A percentile compares a stretch with the other conserved stretches of the same genome.
These are phyloP conservation scores for Rusavskia elegans DNA, from an alignment of 495 filamentous ascomycete genomes.

Conservation along the genomic window DNA sequence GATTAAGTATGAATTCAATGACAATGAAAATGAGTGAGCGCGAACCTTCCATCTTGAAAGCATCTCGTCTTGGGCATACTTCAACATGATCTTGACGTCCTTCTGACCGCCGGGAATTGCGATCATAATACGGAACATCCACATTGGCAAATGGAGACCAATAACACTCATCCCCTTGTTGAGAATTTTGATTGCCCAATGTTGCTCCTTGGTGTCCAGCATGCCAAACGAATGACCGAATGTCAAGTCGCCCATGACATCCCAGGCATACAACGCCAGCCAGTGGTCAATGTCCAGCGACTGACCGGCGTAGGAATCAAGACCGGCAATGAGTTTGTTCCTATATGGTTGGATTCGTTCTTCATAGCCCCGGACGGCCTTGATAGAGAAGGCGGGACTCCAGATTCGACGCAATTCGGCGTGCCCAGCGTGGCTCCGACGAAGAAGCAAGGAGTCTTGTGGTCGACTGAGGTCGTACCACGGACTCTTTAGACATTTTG, in stretches of 20 bases:
- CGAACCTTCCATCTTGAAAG: neutral
- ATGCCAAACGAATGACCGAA: slow-evolving; percentile 24
- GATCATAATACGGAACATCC: slow-evolving; percentile 18
- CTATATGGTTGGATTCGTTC: slow-evolving; percentile 11
- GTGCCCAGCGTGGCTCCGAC: slow-evolving; percentile 20
- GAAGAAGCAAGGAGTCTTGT: slow-evolving; percentile 17
- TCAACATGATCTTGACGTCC: neutral
- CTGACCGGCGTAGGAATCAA: slow-evolving; percentile 4
- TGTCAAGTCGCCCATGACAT: slow-evolving; percentile 29
- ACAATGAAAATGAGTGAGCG: neutral
- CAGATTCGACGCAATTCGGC: slow-evolving; percentile 21
- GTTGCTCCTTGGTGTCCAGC: slow-evolving; percentile 18
- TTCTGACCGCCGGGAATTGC: neutral
- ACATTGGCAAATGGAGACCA: slow-evolving; percentile 20
- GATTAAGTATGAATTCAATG: neutral
- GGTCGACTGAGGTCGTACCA: slow-evolving; percentile 24
- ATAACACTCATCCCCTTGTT: slow-evolving; percentile 13
- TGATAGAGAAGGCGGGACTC: slow-evolving; percentile 21
- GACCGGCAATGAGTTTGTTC: slow-evolving; percentile 10
- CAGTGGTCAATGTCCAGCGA: slow-evolving; percentile 23
- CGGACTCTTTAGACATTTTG: slow-evolving; percentile 19
- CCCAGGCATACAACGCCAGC: slow-evolving; percentile 25
- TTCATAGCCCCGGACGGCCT: slow-evolving; percentile 21
- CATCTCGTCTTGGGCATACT: neutral
- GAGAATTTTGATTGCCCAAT: slow-evolving; percentile 9